phyloP scores from a whole-genome alignment of 257 asterid genomes.

The Echium plantagineum region DNA sequence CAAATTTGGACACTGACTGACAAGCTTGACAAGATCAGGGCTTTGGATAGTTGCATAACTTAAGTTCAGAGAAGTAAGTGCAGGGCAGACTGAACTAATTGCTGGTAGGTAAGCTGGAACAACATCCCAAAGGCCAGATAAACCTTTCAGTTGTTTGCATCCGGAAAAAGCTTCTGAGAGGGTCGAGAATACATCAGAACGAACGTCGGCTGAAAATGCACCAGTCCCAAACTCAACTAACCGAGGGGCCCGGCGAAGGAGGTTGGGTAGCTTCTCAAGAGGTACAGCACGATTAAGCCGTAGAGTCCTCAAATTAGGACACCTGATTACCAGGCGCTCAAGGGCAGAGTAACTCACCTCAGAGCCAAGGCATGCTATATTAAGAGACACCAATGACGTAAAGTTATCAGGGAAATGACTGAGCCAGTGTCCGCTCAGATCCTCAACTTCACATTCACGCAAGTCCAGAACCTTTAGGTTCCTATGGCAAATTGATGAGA shows the following conservation, averaged over 20 bases:
- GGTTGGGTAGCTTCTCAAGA: constrained; percentile 31
- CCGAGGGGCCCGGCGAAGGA: constrained; percentile 34
- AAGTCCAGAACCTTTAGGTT: constrained; percentile 37
- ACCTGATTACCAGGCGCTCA: constrained; percentile 29
- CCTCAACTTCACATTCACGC: constrained; percentile 42
- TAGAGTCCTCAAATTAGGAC: constrained; percentile 29
- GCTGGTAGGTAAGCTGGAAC: constrained; percentile 87
- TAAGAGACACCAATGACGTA: constrained; percentile 33
- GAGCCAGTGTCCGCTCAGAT: constrained; percentile 43
- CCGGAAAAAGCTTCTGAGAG: constrained; percentile 52
- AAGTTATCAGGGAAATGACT: constrained; percentile 32
- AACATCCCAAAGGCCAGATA: constrained; percentile 92
- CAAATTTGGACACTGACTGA: constrained; percentile 61
- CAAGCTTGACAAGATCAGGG: constrained; percentile 59
- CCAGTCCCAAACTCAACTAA: constrained; percentile 29
- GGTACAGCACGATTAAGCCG: constrained; percentile 38
- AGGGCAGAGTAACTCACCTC: constrained; percentile 33
- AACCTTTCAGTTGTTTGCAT: constrained; percentile 62
- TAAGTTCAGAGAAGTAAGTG: constrained; percentile 67
- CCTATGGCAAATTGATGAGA: constrained; percentile 10
- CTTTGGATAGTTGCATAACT: constrained; percentile 65
- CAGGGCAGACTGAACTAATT: constrained; percentile 47
- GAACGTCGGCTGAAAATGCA: constrained; percentile 27
- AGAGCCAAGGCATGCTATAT: constrained; percentile 29
- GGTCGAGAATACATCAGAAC: constrained; percentile 32